Conservation (phyloP, 176 grass and related monocot species). For the Oryza punctata region DNA sequence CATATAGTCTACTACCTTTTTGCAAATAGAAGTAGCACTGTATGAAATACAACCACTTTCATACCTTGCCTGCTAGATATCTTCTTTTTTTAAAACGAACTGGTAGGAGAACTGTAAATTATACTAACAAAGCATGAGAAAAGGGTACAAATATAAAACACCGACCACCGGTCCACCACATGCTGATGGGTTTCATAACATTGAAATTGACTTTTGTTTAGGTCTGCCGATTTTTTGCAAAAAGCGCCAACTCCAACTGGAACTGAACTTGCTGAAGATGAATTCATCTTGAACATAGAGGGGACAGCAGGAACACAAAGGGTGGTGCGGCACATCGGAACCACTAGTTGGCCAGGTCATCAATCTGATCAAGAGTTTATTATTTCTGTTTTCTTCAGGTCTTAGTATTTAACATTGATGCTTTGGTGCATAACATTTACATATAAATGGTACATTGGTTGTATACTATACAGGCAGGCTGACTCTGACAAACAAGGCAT, state of each 20-base stretch:
- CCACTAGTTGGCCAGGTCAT: conserved; percentile 79
- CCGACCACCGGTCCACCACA: too few relatives aligned
- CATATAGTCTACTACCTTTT: too few relatives aligned
- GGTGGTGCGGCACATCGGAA: conserved; percentile 76
- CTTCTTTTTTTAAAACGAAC: too few relatives aligned
- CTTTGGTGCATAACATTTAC: neutral
- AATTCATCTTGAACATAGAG: conserved; percentile 84
- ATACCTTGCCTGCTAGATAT: too few relatives aligned
- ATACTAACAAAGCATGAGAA: too few relatives aligned
- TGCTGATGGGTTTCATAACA: neutral
- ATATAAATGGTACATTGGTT: neutral
- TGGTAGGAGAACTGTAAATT: too few relatives aligned
- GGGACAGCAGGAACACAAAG: conserved; percentile 70
- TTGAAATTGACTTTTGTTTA: conserved; percentile 9
- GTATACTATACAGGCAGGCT: conserved; percentile 59
- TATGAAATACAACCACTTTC: too few relatives aligned
- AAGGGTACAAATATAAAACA: too few relatives aligned
- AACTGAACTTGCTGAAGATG: conserved; percentile 69
- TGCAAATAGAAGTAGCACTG: too few relatives aligned
- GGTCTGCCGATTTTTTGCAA: conserved; percentile 66
- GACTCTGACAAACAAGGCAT: conserved; percentile 79
- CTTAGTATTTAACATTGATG: neutral
- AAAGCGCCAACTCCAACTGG: conserved; percentile 62
- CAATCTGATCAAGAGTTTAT: conserved; percentile 21
- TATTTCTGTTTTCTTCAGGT: conserved; percentile 12